Base-by-base conservation (phyloP, 225 moss, liverwort and hornwort species). In the Polytrichum formosum region DNA sequence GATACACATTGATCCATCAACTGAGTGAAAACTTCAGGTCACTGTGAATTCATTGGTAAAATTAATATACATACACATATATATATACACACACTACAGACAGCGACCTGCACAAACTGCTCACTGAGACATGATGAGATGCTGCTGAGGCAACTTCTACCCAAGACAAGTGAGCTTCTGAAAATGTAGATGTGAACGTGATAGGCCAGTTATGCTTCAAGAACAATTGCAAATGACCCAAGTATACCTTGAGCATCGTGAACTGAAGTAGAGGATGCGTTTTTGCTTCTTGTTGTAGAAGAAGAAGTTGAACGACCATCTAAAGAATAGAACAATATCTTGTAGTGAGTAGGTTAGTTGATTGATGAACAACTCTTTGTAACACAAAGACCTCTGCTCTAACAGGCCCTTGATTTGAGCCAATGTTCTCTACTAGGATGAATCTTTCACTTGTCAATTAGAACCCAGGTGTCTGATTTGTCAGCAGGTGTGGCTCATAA, bases 261-360 rank as follows among this genome's bases (percentile, higher is more conserved):
- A 98, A 75, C 91, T 92, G 83, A 98, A 98, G 82, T 92, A 98
- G 18, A 98, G 86, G 26, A 92, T 90, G 70, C 98, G 91, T 76
- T 98, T 98, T 53, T 92, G 87, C 77, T 98, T 98, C 84, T 86
- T 98, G 88, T 94, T 94, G 84, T 98, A 94, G 79, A 98, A 94
- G 74, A 94, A 94, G 70, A 78, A 94, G 75, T 98, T 94, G 76
- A 98, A 98, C 59, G 94, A 91, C 98, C 98, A 98, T 83, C 98
- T 98, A 74, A 26, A 66, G 65, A 77, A 82, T 74, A 72, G 28
- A 75, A 68, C 61, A 76, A 65, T 68, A 73, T 80, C 46, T 28
- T 20, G 22, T 66, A 28, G 33, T n/a, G 22, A 66, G 22, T 26
- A 19, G 0, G 22, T 64, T 58, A 70, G n/a, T 20, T 29, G 21